phyloP scores from a whole-genome alignment of 2,329 filamentous ascomycete species.

The Raffaelea albimanens region DNA sequence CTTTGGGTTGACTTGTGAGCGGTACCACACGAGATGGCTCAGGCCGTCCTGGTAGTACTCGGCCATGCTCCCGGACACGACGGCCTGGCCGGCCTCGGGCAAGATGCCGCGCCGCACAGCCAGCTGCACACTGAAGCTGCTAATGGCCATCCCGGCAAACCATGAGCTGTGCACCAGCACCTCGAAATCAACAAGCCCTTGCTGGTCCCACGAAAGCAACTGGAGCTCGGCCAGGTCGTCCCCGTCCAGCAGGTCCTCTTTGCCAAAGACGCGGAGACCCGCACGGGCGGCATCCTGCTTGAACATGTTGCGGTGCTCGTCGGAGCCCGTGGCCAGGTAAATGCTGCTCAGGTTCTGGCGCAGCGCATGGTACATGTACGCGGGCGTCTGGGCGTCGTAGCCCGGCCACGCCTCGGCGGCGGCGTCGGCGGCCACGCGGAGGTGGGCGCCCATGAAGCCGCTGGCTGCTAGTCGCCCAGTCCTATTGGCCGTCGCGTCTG shows the following conservation, averaged over 20 bases:
- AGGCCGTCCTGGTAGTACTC: conserved; percentile 9
- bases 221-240: conserved; percentile 18
- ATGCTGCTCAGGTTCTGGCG: conserved; percentile 19
- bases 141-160: conserved; percentile 10
- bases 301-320: conserved; percentile 20
- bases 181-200: conserved; percentile 12
- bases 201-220: conserved; percentile 20
- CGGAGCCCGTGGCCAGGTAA: conserved; percentile 27
- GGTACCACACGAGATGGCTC: conserved; percentile 6
- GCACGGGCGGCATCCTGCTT: conserved; percentile 16
- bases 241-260: conserved; percentile 24
- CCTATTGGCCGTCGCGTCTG: conserved; percentile 1
- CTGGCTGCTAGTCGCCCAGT: conserved; percentile 14
- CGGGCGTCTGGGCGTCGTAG: conserved; percentile 25
- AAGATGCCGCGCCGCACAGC: conserved; percentile 7
- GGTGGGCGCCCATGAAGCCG: conserved; percentile 27
- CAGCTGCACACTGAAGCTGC: conserved; percentile 10
- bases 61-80: neutral
- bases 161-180: conserved; percentile 10
- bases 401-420: conserved; percentile 21
- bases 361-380: conserved; percentile 25
- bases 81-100: neutral
- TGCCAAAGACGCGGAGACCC: conserved; percentile 22
- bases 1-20: neutral
- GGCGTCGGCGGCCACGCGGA: conserved; percentile 26